Evolutionary conservation across 1,284 basidiomycete genomes (phyloP), one percentile per base, ranked within the genome.

Genomic region (Naganishia liquefaciens): DNA sequence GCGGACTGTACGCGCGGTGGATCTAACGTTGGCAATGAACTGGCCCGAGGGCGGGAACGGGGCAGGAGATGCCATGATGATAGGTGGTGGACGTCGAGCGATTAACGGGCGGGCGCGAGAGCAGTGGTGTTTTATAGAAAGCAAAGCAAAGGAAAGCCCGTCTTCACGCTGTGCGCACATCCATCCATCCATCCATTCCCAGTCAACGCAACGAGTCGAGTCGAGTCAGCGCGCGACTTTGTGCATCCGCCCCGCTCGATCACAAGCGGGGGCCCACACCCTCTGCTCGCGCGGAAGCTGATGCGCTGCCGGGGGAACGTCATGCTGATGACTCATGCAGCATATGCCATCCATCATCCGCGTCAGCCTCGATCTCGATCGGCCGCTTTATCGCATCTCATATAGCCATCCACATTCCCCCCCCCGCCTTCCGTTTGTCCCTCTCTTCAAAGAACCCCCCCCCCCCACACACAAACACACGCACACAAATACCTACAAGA

Each of bases 21-120:
- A 37, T 1, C 68, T 54, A 2, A 63, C 63, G 6, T 40, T 30
- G 5, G 54, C 46, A 53, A 69, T 65, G 55, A 67, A 67, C 5
- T 50, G 27, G 7, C 68, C 68, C 5, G 54, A 30, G 13, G 7
- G 47, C n/a, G 47, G 47, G 5, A 49, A 28, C 23, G 47, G 7
- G 3, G 42, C 10, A 6, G 15, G 33, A 6, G 11, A 40, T 6
- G 37, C 1, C 23, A 27, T 13, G 7, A 15, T 37, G 23, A 28
- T 13, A 25, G 0, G 15, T 21, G 23, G 17, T 40, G 53, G 21
- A 43, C n/a, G n/a, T n/a, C n/a, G n/a, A n/a, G n/a, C n/a, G n/a
- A n/a, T n/a, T n/a, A n/a, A n/a, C n/a, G n/a, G n/a, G n/a, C n/a
- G n/a, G n/a, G n/a, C n/a, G n/a, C n/a, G n/a, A n/a, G n/a, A n/a